A percentile compares a stretch with the other conserved stretches of the same genome.
Conservation (phyloP, 2,329 filamentous ascomycete species). For the Akanthomyces dipterigenus region DNA sequence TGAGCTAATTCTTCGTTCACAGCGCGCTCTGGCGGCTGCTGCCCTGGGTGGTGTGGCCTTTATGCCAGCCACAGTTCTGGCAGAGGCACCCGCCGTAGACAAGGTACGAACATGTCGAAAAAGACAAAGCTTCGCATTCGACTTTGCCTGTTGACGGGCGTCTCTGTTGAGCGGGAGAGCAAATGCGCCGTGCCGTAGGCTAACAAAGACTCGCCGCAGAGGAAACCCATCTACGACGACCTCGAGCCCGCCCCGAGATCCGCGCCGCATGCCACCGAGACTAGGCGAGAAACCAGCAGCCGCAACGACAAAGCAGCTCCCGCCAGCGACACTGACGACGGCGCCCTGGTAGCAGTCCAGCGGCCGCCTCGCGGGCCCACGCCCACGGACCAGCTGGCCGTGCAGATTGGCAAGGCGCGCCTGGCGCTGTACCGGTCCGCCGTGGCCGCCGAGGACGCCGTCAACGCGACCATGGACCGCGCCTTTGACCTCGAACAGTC, state of each 20-base stretch:
- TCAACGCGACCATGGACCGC: slow-evolving; percentile 75
- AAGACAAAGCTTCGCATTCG: neutral
- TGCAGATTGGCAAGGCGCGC: slow-evolving; percentile 72
- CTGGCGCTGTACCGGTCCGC: slow-evolving; percentile 74
- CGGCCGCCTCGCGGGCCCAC: slow-evolving; percentile 50
- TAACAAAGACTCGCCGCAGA: slow-evolving; percentile 15
- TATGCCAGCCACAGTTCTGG: slow-evolving; percentile 40
- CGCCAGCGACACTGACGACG: slow-evolving; percentile 13
- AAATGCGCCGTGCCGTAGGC: neutral
- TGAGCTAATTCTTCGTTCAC: slow-evolving; percentile 24
- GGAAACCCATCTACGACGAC: slow-evolving; percentile 79
- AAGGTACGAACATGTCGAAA: neutral
- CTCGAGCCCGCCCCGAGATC: slow-evolving; percentile 31
- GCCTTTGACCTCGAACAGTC: slow-evolving; percentile 81
- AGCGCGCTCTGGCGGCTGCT: slow-evolving; percentile 46
- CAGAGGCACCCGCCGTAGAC: slow-evolving; percentile 39
- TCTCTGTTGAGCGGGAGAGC: no score
- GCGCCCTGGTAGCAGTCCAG: slow-evolving; percentile 14
- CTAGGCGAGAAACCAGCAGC: neutral
- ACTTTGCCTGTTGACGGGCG: slow-evolving; percentile 11
- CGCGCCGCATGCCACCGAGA: neutral
- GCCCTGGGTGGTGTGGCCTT: slow-evolving; percentile 42
- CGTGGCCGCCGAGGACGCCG: slow-evolving; percentile 66
- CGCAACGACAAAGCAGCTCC: neutral
- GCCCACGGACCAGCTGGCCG: slow-evolving; percentile 82